A percentile compares a stretch with the other conserved stretches of the same genome.
Evolutionary conservation across 1,139 yeast species (phyloP).

Genomic region (Chernovozyma sophiae-reginae): DNA sequence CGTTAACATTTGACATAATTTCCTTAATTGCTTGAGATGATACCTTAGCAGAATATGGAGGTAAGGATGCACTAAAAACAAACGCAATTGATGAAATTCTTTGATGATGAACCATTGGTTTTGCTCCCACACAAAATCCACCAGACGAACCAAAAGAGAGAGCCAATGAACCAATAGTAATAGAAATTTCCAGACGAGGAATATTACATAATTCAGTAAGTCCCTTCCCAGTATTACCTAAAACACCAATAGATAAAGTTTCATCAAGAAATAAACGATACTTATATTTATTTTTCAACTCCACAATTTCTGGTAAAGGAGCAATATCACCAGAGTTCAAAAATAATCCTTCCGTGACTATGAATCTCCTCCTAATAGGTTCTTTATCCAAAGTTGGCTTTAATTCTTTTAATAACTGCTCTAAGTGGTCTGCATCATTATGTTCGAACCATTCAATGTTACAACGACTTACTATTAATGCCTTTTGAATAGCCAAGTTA

Average conservation of each 20-base stretch:
- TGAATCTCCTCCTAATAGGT: slow-evolving; percentile 81
- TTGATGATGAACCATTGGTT: slow-evolving; percentile 87
- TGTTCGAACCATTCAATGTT: slow-evolving; percentile 82
- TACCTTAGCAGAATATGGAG: slow-evolving; percentile 84
- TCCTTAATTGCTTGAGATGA: slow-evolving; percentile 56
- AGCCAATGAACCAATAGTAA: slow-evolving; percentile 86
- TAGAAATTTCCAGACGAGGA: slow-evolving; percentile 68
- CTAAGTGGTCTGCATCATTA: slow-evolving; percentile 81
- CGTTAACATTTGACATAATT: slow-evolving; percentile 16
- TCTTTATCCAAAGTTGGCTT: slow-evolving; percentile 61
- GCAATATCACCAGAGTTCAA: slow-evolving; percentile 81
- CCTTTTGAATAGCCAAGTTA: slow-evolving; percentile 79
- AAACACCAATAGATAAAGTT: slow-evolving; percentile 75
- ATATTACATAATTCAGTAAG: slow-evolving; percentile 65
- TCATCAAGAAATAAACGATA: slow-evolving; percentile 87
- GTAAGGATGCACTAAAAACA: slow-evolving; percentile 91
- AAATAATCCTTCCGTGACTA: slow-evolving; percentile 86
- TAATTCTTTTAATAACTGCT: slow-evolving; percentile 59
- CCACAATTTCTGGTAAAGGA: slow-evolving; percentile 63
- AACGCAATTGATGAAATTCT: slow-evolving; percentile 85
- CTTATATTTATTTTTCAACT: slow-evolving; percentile 75
- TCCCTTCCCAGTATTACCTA: slow-evolving; percentile 90
- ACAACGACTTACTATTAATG: slow-evolving; percentile 81
- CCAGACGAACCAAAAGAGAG: slow-evolving; percentile 85
- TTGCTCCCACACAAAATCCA: slow-evolving; percentile 88